Base-by-base conservation (phyloP, 2,329 filamentous ascomycete genomes). In the Fusarium equiseti region DNA sequence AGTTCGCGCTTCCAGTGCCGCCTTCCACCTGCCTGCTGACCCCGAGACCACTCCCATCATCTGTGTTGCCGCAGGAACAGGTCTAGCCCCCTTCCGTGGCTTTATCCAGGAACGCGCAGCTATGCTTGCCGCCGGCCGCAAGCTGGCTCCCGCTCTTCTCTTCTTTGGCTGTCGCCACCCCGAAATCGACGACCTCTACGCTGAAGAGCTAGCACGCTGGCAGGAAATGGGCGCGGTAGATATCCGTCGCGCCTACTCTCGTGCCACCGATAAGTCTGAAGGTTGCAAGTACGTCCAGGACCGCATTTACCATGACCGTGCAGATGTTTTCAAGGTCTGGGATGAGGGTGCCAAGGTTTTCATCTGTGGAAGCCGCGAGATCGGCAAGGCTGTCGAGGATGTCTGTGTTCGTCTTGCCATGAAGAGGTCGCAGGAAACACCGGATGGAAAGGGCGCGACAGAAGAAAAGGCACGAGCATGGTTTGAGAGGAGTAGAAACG, bases 121-220 rank as follows among this genome's bases (percentile, higher is more conserved):
- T 22, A 82, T 86, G 80, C 76, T 84, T 16, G 79, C 77, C 6
- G 82, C 82, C 0, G 88, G 89, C 3, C 81, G 86, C 15, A 79
- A 77, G 29, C 80, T 92, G 0, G 90, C 88, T 0, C 87, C 86
- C 0, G 88, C 89, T 0, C 67, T 92, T n/a, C 82, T 92, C 2
- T 91, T 91, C 81, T 85, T 88, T 71, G 91, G 90, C 8, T 92
- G 89, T 76, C 86, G 87, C 16, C 76, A 81, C 8, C 84, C 86
- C 1, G 83, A 81, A 0, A 77, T 80, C 15, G 90, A 92, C 69
- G 83, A 88, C 43, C 75, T 92, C 0, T 92, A 92, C 78, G 79
- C 83, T 1, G 84, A 86, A 0, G 86, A 89, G 67, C 78, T 92
- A 6, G 83, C 84, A 16, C 77, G 75, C 9, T 94, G 91, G 91